Evolutionary conservation across 2,329 filamentous ascomycete genomes (phyloP), one percentile per base, ranked within the genome.

Genomic region (Purpureocillium lavendulum): DNA sequence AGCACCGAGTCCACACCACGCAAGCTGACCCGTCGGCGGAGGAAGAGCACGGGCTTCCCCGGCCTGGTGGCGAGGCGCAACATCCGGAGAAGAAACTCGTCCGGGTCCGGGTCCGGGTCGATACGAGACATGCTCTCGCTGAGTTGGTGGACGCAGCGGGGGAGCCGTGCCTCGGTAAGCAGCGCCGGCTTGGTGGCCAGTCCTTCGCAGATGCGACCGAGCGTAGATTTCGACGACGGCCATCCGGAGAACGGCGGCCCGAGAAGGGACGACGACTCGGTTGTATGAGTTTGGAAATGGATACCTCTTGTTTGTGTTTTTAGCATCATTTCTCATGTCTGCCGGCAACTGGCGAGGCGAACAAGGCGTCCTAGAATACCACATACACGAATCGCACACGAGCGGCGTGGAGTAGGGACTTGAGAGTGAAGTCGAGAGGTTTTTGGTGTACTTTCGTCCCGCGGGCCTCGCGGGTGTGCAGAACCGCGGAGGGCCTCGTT

Each of bases 21-120:
- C 46, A 56, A 45, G 52, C 50, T 61, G 52, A 45, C 48, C 11
- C 65, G 71, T 12, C 61, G 70, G 24, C 60, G 77, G 33, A 62
- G 77, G 47, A 75, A 71, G 49, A 80, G 75, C 13, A 80, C 74
- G 0, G 77, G 77, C 0, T 81, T 82, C 44, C 75, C 75, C 0
- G 75, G 77, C 0, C 77, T 81, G 40, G 73, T 69, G 5, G 75
- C 77, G 6, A 64, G 75, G 30, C 64, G 64, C 35, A 58, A 62
- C 28, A 54, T 62, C 14, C 54, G 62, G 34, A 62, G 60, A 43
- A 63, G 58, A 34, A 52, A 57, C 30, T 62, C 64, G 6, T 58
- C 59, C 2, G 48, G 73, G 1, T 74, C 10, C 21, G 21, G 21
- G 21, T 10, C 77, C 35, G 70, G 71, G 12, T 66, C 72, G 0